phyloP scores from a whole-genome alignment of 208 protist species.

The Endotrypanum monterogeii region DNA sequence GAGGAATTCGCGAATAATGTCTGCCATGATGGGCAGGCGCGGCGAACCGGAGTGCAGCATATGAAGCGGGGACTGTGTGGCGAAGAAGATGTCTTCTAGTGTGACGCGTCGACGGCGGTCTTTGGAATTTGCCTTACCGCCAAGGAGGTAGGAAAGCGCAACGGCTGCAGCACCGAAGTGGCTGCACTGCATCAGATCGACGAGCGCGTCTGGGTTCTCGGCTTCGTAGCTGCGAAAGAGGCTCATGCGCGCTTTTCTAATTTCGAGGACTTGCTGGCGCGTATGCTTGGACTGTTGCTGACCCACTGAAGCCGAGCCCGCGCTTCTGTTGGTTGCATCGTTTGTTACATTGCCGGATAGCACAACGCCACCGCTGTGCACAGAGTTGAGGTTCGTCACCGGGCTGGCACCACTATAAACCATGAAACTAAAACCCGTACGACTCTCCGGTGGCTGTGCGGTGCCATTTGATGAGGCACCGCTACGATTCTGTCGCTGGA shows the following conservation, averaged over 20 bases:
- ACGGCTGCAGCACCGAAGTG: slow-evolving; percentile 79
- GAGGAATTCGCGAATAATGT: slow-evolving; percentile 88
- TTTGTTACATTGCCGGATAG: slow-evolving; percentile 16
- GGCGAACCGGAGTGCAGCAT: slow-evolving; percentile 76
- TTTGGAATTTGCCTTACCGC: slow-evolving; percentile 61
- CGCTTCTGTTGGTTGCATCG: slow-evolving; percentile 27
- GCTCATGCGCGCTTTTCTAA: slow-evolving; percentile 58
- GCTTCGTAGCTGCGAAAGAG: slow-evolving; percentile 82
- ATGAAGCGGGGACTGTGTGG: slow-evolving; percentile 86
- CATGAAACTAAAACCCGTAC: slow-evolving; percentile 31
- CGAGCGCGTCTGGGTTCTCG: slow-evolving; percentile 42
- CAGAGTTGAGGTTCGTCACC: slow-evolving; percentile 15
- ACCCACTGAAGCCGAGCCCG: slow-evolving; percentile 31
- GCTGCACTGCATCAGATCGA: slow-evolving; percentile 59
- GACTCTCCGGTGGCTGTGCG: slow-evolving; percentile 10
- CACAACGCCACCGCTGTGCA: background rate
- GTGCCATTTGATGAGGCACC: slow-evolving; percentile 1
- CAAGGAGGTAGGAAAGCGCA: slow-evolving; percentile 81
- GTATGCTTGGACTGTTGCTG: slow-evolving; percentile 51
- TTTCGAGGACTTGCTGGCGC: slow-evolving; percentile 76
- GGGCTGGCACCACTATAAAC: slow-evolving; percentile 19
- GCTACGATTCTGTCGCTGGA: slow-evolving; percentile 27
- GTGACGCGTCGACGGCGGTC: slow-evolving; percentile 82
- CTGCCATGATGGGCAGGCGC: slow-evolving; percentile 70
- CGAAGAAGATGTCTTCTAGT: slow-evolving; percentile 92